Base-by-base conservation (phyloP, 2,329 filamentous ascomycete species). In the Apiospora pterosperma region DNA sequence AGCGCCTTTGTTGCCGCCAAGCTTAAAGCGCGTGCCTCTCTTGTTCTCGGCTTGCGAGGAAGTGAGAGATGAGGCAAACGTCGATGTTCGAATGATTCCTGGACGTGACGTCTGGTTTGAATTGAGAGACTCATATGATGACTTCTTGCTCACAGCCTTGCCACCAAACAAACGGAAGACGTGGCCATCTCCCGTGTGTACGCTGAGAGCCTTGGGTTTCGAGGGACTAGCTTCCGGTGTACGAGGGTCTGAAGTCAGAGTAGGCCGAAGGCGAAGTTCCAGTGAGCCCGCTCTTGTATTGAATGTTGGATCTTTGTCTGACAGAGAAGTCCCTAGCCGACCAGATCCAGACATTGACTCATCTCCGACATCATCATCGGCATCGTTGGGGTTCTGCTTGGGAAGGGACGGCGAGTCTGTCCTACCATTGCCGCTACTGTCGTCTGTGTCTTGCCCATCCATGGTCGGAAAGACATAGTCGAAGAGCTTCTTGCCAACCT, bases 381-480 rank as follows among this genome's bases (percentile, higher is more conserved):
- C 83, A 36, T 81, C 79, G 3, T 75, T 75, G 25, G 75, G 79
- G 77, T 74, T 79, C 75, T 76, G 85, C 68, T 80, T 84, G 41
- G 82, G 64, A 64, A 83, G 74, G 77, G 90, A 88, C 0, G 90
- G 88, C 6, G 88, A 89, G 63, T 88, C 87, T 39, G 84, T 84
- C 65, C 85, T 86, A 36, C 79, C 78, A 59, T 80, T 80, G 28
- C 70, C 76, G 36, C 63, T 58, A 11, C n/a, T 28, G 21, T 52
- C 41, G n/a, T 60, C 38, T 31, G 61, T 62, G 31, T 16, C 61
- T 21, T 52, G 36, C 19, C 76, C 81, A 23, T 90, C 89, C 70
- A 92, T 87, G 12, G 91, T 92, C 0, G 96, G 96, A 81, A 99
- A 99, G 70, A 99, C 93, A 77, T 99, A 99, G 78, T 97, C 94